Evolutionary conservation across 2,329 filamentous ascomycete species (phyloP).

Genomic region (Colletotrichum theobromicola): DNA sequence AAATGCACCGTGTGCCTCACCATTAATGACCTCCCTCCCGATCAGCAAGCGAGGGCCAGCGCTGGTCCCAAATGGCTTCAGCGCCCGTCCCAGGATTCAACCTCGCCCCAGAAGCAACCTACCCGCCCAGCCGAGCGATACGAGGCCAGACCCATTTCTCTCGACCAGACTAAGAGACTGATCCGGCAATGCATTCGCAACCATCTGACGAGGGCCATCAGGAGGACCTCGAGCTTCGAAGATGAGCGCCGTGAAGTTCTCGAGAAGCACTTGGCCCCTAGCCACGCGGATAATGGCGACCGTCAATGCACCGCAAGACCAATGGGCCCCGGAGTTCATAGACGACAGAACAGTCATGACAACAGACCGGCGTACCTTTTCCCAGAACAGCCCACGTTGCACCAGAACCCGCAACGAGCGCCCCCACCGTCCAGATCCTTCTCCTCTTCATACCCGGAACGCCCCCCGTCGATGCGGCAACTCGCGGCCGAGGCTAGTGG

Average conservation of each 20-base stretch:
- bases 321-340: not conserved
- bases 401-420: constrained; percentile 32
- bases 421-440: constrained; percentile 38
- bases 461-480: constrained; percentile 32
- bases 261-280: not conserved
- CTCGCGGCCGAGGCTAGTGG: constrained; percentile 15
- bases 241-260: constrained; percentile 5
- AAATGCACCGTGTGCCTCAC: constrained; percentile 85
- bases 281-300: not conserved
- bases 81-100: constrained; percentile 10
- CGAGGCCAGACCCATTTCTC: constrained; percentile 49
- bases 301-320: not conserved
- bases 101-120: constrained; percentile 11
- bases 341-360: constrained; percentile 9
- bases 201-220: constrained; percentile 37
- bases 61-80: constrained; percentile 21
- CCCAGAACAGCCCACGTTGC: constrained; percentile 42
- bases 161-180: constrained; percentile 64
- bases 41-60: constrained; percentile 4
- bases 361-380: constrained; percentile 31
- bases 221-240: constrained; percentile 21
- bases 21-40: constrained; percentile 72
- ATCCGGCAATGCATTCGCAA: constrained; percentile 42
- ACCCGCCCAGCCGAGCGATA: constrained; percentile 8
- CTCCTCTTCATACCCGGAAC: constrained; percentile 51